phyloP scores from a whole-genome alignment of 257 asterid genomes.

The Rehmannia glutinosa region DNA sequence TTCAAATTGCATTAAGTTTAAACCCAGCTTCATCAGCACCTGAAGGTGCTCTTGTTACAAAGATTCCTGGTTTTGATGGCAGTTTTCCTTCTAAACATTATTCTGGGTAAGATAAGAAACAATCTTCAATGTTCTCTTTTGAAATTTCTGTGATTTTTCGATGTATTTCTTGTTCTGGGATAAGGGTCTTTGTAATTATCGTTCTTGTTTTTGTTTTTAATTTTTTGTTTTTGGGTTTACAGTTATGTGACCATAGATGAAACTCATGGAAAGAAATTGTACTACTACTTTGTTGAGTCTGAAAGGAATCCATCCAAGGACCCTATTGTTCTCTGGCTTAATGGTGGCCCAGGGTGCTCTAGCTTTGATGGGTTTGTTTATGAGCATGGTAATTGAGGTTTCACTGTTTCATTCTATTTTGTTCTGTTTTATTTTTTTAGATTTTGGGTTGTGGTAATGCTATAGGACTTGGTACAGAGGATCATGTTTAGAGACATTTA shows the following conservation, averaged over 20 bases:
- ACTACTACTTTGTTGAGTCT: constrained; percentile 84
- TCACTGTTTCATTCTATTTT: neutral
- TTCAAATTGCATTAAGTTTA: constrained; percentile 16
- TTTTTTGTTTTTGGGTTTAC: neutral
- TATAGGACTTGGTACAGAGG: constrained; percentile 1
- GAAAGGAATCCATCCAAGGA: constrained; percentile 65
- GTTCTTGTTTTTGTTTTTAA: neutral
- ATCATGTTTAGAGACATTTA: neutral
- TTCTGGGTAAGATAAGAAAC: constrained; percentile 54
- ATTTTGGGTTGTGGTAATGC: neutral
- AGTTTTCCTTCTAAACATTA: constrained; percentile 77
- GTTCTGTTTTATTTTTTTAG: neutral
- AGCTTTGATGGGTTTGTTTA: constrained; percentile 97
- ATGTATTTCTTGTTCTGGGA: neutral
- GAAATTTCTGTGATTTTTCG: neutral
- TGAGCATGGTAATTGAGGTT: constrained; percentile 66
- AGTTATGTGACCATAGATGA: constrained; percentile 80
- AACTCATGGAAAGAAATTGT: constrained; percentile 60
- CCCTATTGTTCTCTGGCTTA: constrained; percentile 94
- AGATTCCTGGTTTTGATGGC: constrained; percentile 75
- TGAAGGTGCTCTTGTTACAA: constrained; percentile 47
- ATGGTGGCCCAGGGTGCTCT: constrained; percentile 99
- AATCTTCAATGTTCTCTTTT: neutral
- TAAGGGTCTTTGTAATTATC: constrained; percentile 1
- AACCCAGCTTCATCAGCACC: constrained; percentile 50